Conservation (phyloP, 1,139 yeast species). For the Yamadazyma spencermartinsiae region DNA sequence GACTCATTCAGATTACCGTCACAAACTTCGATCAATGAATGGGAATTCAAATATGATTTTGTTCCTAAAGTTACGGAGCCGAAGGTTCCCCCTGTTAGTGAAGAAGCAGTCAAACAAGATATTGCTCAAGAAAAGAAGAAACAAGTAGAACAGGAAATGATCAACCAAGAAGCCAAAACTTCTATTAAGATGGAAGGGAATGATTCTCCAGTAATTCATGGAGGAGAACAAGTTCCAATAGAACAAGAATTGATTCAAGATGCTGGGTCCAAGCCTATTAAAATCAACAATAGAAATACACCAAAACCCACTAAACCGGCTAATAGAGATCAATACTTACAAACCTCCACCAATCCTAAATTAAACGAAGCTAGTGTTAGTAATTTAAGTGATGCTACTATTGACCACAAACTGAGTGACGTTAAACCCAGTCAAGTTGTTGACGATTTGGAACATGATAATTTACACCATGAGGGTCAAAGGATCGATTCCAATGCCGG, state of each 20-base stretch:
- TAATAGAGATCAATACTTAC: conserved; percentile 44
- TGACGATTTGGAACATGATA: conserved; percentile 44
- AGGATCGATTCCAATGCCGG: conserved; percentile 6
- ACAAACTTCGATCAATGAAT: conserved; percentile 48
- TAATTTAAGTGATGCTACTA: conserved; percentile 37
- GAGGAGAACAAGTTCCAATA: conserved; percentile 41
- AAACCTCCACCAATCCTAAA: conserved; percentile 43
- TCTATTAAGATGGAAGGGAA: conserved; percentile 50
- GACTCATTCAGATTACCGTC: conserved; percentile 48
- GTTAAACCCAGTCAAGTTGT: conserved; percentile 30
- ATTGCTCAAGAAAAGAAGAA: conserved; percentile 45
- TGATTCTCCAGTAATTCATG: conserved; percentile 42
- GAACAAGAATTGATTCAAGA: conserved; percentile 45
- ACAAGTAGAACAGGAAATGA: conserved; percentile 43
- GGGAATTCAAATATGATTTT: conserved; percentile 55
- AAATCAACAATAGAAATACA: conserved; percentile 16
- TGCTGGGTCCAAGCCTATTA: conserved; percentile 31
- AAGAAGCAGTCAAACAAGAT: conserved; percentile 52
- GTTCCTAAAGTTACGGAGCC: conserved; percentile 46
- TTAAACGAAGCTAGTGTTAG: conserved; percentile 40
- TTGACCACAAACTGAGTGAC: conserved; percentile 38
- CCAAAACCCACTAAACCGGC: conserved; percentile 31
- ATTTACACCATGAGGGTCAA: conserved; percentile 22
- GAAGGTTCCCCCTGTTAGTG: conserved; percentile 53
- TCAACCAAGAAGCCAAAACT: conserved; percentile 35